Evolutionary conservation across 2,329 filamentous ascomycete genomes (phyloP).

Genomic region (Cadophora malorum): DNA sequence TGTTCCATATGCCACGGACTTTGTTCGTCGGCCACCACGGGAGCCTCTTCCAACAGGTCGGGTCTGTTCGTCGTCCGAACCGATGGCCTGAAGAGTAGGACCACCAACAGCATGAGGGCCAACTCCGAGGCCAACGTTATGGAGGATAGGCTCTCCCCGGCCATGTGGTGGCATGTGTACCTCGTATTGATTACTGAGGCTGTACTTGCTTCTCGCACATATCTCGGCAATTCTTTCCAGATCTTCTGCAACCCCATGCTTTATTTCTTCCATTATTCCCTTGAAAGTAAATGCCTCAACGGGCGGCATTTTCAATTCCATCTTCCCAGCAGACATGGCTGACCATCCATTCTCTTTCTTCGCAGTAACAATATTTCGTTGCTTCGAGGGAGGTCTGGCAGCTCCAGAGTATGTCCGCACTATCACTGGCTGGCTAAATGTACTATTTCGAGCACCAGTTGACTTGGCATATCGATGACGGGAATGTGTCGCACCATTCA

Average conservation of each 20-base stretch:
- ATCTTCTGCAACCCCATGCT: conserved; percentile 59
- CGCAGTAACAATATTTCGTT: conserved; percentile 38
- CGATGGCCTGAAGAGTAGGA: conserved; percentile 63
- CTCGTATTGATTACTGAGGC: conserved; percentile 70
- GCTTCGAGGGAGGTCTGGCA: conserved; percentile 45
- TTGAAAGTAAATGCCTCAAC: conserved; percentile 70
- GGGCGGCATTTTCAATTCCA: conserved; percentile 59
- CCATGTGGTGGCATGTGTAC: conserved; percentile 69
- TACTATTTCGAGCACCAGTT: conserved; percentile 59
- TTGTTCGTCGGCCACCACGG: conserved; percentile 40
- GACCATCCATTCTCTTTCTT: conserved; percentile 40
- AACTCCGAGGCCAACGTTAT: conserved; percentile 36
- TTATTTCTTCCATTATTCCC: conserved; percentile 64
- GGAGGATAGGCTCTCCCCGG: conserved; percentile 57
- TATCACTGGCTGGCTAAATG: conserved; percentile 69
- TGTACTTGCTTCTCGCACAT: conserved; percentile 68
- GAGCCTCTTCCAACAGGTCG: conserved; percentile 36
- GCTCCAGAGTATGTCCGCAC: conserved; percentile 67
- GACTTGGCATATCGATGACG: conserved; percentile 62
- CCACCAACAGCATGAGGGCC: conserved; percentile 45
- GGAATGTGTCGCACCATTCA: conserved; percentile 51
- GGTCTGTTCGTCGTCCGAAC: conserved; percentile 60
- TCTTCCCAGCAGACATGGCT: conserved; percentile 35
- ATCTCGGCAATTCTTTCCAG: conserved; percentile 71
- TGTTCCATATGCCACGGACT: conserved; percentile 60